These are phyloP conservation scores for Solanum virginianum DNA, from an alignment of 257 asterid genomes.

Conservation along the genomic window DNA sequence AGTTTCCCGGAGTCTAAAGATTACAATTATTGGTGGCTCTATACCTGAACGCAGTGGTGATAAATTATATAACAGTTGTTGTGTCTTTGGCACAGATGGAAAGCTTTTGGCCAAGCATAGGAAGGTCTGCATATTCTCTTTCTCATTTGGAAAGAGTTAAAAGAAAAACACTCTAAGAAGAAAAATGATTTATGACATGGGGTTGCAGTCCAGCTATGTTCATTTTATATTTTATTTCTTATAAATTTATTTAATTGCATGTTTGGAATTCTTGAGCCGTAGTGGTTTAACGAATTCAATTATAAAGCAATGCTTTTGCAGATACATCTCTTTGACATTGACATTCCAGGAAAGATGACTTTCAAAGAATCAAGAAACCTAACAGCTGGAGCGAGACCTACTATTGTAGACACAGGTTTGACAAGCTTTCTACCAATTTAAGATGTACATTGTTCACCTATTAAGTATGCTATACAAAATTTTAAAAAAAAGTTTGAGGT, in stretches of 20 bases:
- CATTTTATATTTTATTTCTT: not conserved
- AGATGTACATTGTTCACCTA: not conserved
- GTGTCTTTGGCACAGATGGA: slow-evolving; percentile 69
- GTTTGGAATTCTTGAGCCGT: not conserved
- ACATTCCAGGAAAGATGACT: slow-evolving; percentile 76
- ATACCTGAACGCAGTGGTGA: slow-evolving; percentile 68
- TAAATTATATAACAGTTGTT: slow-evolving; percentile 61
- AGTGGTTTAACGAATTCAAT: not conserved
- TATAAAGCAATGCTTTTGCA: slow-evolving; percentile 12
- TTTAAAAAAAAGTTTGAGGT: not conserved
- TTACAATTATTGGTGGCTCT: slow-evolving; percentile 81
- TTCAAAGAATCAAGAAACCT: slow-evolving; percentile 73
- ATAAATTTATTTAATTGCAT: not conserved
- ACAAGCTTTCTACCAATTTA: slow-evolving; percentile 1
- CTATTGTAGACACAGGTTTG: slow-evolving; percentile 76
- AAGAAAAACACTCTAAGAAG: not conserved
- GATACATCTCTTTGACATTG: slow-evolving; percentile 86
- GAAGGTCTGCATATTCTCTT: slow-evolving; percentile 30
- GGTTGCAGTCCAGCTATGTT: not conserved
- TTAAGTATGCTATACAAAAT: not conserved
- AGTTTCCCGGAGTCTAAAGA: slow-evolving; percentile 42
- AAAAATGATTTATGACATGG: not conserved
- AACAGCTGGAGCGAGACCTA: slow-evolving; percentile 81
- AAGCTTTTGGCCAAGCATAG: slow-evolving; percentile 64
- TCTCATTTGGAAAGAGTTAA: not conserved